Percentiles rank a stretch among this genome's conserved stretches.
These are phyloP conservation scores for Chrysanthemum lavandulifolium DNA, from an alignment of 129 eudicot species.

Conservation along the genomic window DNA sequence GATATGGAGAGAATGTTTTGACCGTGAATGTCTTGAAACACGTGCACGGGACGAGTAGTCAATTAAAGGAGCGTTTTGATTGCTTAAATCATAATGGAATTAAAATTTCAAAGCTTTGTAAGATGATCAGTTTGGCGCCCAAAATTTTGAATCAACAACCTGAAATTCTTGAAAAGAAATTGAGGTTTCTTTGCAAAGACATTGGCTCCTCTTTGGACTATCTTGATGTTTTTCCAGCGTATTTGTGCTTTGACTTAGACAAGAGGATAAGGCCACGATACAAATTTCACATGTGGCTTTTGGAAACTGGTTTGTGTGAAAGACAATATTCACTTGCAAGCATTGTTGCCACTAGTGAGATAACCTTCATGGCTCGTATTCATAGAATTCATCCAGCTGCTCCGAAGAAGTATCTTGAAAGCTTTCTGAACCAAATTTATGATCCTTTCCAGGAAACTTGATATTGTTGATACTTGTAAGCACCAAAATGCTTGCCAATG, in stretches of 20 bases:
- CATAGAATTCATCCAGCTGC: constrained; percentile 63
- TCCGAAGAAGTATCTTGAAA: constrained; percentile 57
- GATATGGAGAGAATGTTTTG: constrained; percentile 60
- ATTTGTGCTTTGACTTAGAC: constrained; percentile 60
- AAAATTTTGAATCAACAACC: constrained; percentile 61
- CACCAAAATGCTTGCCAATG: constrained; percentile 7
- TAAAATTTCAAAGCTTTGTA: constrained; percentile 58
- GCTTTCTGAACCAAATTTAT: constrained; percentile 28
- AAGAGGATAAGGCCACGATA: constrained; percentile 74
- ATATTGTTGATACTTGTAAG: constrained; percentile 5
- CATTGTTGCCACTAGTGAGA: constrained; percentile 64
- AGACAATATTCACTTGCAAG: constrained; percentile 50
- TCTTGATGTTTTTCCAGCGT: constrained; percentile 62
- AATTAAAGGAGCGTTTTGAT: constrained; percentile 53
- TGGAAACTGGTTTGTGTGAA: constrained; percentile 47
- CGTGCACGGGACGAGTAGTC: constrained; percentile 41
- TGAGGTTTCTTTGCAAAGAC: constrained; percentile 49
- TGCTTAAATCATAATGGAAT: constrained; percentile 55
- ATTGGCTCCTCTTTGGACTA: constrained; percentile 47
- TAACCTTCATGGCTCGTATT: constrained; percentile 45
- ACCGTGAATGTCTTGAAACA: constrained; percentile 38
- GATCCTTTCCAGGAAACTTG: constrained; percentile 17
- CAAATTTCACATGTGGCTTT: constrained; percentile 66
- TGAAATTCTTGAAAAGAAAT: constrained; percentile 38
- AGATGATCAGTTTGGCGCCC: constrained; percentile 45